Evolutionary conservation across 164 flowering plant genomes (phyloP).

Genomic region (Nymphaea colorata): DNA sequence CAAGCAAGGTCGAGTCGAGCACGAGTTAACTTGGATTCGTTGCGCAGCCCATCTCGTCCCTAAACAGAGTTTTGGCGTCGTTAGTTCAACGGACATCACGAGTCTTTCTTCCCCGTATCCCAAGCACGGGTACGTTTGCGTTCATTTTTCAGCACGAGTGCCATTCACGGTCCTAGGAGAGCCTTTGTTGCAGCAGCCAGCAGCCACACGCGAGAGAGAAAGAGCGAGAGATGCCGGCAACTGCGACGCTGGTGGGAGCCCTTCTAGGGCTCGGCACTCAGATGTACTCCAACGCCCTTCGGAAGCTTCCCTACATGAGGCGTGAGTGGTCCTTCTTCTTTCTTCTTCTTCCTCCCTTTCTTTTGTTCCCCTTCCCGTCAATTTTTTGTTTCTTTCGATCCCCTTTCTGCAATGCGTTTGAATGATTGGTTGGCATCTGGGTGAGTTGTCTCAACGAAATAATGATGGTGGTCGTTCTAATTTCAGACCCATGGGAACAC

Average conservation of each 20-base stretch:
- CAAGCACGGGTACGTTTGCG: no score
- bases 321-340: slow-evolving; percentile 27
- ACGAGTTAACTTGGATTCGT: no score
- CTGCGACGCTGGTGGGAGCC: slow-evolving; percentile 71
- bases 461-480: background rate
- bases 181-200: no score
- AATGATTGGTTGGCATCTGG: no score
- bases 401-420: background rate
- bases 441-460: no score
- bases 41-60: no score
- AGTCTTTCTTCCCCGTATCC: no score
- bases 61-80: no score
- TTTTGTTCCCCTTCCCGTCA: background rate
- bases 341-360: background rate
- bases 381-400: background rate
- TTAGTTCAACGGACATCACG: no score
- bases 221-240: slow-evolving; percentile 34
- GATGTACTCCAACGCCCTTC: slow-evolving; percentile 91
- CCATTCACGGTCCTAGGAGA: no score
- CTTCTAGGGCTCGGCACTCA: slow-evolving; percentile 82
- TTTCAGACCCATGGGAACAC: slow-evolving; percentile 97
- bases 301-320: slow-evolving; percentile 92
- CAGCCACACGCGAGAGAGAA: background rate
- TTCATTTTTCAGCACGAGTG: no score
- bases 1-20: no score